Evolutionary conservation across 495 filamentous ascomycete genomes (phyloP).

Genomic region (Neurospora sp.): DNA sequence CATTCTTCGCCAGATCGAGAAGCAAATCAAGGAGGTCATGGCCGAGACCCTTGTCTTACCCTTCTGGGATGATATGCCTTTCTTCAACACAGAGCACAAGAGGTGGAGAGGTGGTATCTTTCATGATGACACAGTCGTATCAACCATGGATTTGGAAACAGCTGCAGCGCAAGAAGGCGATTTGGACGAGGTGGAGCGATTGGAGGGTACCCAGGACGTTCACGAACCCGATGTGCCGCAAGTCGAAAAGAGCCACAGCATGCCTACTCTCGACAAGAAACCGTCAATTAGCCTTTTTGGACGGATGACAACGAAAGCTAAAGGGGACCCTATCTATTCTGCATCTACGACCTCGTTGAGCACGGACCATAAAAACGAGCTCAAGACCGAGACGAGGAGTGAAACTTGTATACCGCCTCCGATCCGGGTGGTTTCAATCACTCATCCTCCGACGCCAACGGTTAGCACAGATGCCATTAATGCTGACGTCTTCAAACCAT

Average conservation of each 20-base stretch:
- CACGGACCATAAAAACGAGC: constrained; percentile 20
- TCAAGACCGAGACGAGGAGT: constrained; percentile 16
- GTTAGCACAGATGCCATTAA: constrained; percentile 53
- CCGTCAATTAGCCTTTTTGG: constrained; percentile 29
- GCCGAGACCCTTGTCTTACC: constrained; percentile 88
- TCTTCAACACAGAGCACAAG: constrained; percentile 67
- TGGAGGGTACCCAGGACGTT: constrained; percentile 21
- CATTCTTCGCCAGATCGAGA: constrained; percentile 88
- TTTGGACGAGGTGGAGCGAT: constrained; percentile 36
- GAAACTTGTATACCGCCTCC: constrained; percentile 22
- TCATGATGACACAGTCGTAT: constrained; percentile 39
- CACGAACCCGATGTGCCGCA: constrained; percentile 30
- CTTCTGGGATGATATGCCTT: constrained; percentile 92
- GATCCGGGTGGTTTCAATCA: constrained; percentile 48
- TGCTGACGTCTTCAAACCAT: constrained; percentile 43
- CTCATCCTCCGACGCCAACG: constrained; percentile 51
- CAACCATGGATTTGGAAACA: constrained; percentile 29
- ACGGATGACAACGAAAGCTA: constrained; percentile 26
- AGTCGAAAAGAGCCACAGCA: constrained; percentile 54
- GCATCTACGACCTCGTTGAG: constrained; percentile 29
- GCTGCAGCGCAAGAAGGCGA: constrained; percentile 50
- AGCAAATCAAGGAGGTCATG: constrained; percentile 82
- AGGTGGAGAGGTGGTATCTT: constrained; percentile 85
- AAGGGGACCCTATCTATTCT: constrained; percentile 14
- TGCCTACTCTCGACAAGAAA: constrained; percentile 16